Percentiles rank a stretch among this genome's conserved stretches.
phyloP scores from a whole-genome alignment of 2,329 filamentous ascomycete species.

The Parastagonospora avenae region DNA sequence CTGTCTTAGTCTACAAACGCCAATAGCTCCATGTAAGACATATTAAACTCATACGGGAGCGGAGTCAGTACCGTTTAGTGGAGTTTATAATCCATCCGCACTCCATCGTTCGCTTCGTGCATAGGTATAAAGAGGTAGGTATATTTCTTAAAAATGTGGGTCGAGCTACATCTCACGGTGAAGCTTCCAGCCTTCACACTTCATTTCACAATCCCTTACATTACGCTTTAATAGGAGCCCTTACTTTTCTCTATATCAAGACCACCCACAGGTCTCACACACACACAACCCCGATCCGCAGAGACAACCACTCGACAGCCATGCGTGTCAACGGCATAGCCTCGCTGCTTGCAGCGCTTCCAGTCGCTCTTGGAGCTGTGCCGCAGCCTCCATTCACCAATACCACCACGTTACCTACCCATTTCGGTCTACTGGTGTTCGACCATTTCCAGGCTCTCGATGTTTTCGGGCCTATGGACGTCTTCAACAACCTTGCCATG shows the following conservation, averaged over 20 bases:
- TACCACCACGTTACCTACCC: slow-evolving; percentile 26
- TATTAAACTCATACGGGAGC: slow-evolving; percentile 6
- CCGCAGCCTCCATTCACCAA: slow-evolving; percentile 23
- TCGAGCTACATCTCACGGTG: not conserved
- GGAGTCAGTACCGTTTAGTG: not conserved
- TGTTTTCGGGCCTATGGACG: slow-evolving; percentile 53
- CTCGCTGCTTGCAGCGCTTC: slow-evolving; percentile 11
- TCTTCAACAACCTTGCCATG: slow-evolving; percentile 44
- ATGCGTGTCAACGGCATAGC: slow-evolving; percentile 17
- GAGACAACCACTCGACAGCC: not conserved
- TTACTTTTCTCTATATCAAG: not conserved
- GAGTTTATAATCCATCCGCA: not conserved
- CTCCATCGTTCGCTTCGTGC: not conserved
- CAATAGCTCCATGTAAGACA: slow-evolving; percentile 4
- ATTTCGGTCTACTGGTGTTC: slow-evolving; percentile 30
- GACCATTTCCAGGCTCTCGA: slow-evolving; percentile 38
- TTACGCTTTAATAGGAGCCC: not conserved
- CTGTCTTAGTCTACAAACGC: not conserved
- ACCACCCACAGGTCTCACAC: too few relatives aligned
- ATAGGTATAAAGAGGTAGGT: not conserved
- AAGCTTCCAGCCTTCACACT: not conserved
- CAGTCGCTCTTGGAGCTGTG: slow-evolving; percentile 9
- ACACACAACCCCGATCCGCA: not conserved
- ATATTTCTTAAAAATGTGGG: not conserved
- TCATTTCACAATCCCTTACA: not conserved